Conservation (phyloP, 345 rosid genomes). For the Cochlearia excelsa region DNA sequence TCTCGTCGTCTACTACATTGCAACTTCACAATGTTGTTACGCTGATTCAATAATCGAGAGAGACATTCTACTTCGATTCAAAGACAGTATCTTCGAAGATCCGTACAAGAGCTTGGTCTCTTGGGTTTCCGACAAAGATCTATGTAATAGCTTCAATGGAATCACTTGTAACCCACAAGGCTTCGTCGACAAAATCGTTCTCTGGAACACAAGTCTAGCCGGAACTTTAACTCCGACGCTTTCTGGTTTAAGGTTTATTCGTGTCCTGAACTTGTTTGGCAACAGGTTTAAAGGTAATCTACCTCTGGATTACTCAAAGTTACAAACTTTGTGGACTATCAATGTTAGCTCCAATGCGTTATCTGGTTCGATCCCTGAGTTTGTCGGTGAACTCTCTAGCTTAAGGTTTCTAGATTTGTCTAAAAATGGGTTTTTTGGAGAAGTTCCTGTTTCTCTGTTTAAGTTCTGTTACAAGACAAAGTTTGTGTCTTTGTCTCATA, state of each 20-base stretch:
- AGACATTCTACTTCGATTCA: constrained; percentile 86
- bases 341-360: constrained; percentile 88
- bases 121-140: constrained; percentile 60
- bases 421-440: constrained; percentile 59
- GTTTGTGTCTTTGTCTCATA: constrained; percentile 71
- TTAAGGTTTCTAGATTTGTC: constrained; percentile 94
- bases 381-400: constrained; percentile 70
- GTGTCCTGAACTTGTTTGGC: constrained; percentile 85
- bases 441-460: constrained; percentile 68
- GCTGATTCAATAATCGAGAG: constrained; percentile 51
- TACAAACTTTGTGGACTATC: constrained; percentile 80
- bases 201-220: constrained; percentile 79
- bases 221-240: constrained; percentile 67
- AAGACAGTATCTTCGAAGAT: constrained; percentile 61
- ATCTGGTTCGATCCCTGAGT: constrained; percentile 85
- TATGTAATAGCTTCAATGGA: constrained; percentile 65
- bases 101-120: constrained; percentile 59
- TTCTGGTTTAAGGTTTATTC: constrained; percentile 64
- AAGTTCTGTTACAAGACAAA: constrained; percentile 67
- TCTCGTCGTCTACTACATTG: constrained; percentile 32
- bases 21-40: constrained; percentile 34
- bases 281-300: constrained; percentile 77
- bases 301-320: constrained; percentile 62
- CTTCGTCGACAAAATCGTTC: constrained; percentile 73
- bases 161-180: constrained; percentile 71